phyloP scores from a whole-genome alignment of 2,329 filamentous ascomycete genomes.

The Fonsecaea monophora region DNA sequence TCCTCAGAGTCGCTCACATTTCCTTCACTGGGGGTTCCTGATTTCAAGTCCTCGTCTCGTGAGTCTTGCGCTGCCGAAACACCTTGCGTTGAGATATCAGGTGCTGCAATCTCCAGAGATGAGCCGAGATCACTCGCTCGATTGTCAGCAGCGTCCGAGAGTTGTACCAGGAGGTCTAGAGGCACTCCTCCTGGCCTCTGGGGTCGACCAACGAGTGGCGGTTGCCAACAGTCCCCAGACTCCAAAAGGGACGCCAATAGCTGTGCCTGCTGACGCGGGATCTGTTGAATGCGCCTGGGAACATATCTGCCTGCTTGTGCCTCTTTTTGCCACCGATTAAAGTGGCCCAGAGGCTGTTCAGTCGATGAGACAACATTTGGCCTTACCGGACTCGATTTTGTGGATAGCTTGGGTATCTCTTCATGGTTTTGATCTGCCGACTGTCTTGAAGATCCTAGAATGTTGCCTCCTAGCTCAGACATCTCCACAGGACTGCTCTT shows the following conservation, averaged over 20 bases:
- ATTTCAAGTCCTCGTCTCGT: background rate
- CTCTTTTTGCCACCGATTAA: constrained; percentile 27
- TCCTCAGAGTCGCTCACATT: constrained; percentile 9
- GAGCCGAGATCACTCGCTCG: background rate
- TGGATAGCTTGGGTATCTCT: background rate
- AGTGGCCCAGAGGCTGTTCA: constrained; percentile 2
- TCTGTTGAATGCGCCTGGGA: constrained; percentile 24
- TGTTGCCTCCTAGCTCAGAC: constrained; percentile 4
- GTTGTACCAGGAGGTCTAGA: constrained; percentile 18
- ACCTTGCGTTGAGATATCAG: background rate
- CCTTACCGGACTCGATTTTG: constrained; percentile 1
- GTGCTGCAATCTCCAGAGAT: background rate
- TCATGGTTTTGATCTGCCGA: background rate
- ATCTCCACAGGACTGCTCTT: constrained; percentile 17
- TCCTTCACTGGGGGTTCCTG: constrained; percentile 5
- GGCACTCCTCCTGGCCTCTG: constrained; percentile 33
- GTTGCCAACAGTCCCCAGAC: constrained; percentile 40
- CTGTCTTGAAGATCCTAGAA: background rate
- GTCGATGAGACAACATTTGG: background rate
- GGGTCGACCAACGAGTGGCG: constrained; percentile 31
- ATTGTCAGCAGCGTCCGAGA: constrained; percentile 26
- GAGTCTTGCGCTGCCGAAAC: background rate
- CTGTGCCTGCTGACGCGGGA: constrained; percentile 30
- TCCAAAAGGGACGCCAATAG: constrained; percentile 26
- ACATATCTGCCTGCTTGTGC: constrained; percentile 19